These are phyloP conservation scores for Xylaria multiplex DNA, from an alignment of 2,329 filamentous ascomycete genomes.

Conservation along the genomic window DNA sequence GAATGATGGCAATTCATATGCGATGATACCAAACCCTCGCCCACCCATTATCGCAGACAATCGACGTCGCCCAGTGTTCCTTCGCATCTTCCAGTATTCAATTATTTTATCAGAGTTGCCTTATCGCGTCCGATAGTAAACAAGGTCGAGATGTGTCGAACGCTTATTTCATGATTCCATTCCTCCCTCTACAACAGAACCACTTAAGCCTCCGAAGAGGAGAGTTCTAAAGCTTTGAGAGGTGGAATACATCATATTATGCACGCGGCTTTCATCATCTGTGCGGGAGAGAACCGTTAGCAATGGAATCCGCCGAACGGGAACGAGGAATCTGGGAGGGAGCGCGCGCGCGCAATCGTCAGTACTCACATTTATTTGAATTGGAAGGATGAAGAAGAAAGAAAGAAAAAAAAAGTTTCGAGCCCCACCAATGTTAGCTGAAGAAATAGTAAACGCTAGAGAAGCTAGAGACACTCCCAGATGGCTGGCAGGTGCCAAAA, in stretches of 20 bases:
- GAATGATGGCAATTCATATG: not conserved
- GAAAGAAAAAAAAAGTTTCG: conserved; percentile 52
- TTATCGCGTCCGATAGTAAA: conserved; percentile 96
- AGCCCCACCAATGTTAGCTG: conserved; percentile 37
- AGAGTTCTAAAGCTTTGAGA: conserved; percentile 80
- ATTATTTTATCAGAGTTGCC: conserved; percentile 87
- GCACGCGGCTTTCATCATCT: conserved; percentile 99
- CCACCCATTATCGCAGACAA: not conserved
- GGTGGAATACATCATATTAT: conserved; percentile 82
- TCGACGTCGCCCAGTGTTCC: not conserved
- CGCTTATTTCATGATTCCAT: conserved; percentile 93
- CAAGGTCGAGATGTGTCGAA: conserved; percentile 98
- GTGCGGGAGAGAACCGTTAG: conserved; percentile 52
- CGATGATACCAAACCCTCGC: not conserved
- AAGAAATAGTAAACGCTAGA: conserved; percentile 35
- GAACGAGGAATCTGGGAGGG: not conserved
- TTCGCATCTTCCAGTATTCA: conserved; percentile 49
- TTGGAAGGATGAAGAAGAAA: conserved; percentile 93
- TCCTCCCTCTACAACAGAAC: conserved; percentile 73
- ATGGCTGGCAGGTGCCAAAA: conserved; percentile 9
- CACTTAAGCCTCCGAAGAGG: conserved; percentile 93
- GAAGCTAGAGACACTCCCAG: conserved; percentile 5
- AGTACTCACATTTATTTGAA: conserved; percentile 92
- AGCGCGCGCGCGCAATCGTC: conserved; percentile 9
- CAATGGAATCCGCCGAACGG: conserved; percentile 9